These are phyloP conservation scores for Quercus wislizeni DNA, from an alignment of 306 rosid species.

Conservation along the genomic window DNA sequence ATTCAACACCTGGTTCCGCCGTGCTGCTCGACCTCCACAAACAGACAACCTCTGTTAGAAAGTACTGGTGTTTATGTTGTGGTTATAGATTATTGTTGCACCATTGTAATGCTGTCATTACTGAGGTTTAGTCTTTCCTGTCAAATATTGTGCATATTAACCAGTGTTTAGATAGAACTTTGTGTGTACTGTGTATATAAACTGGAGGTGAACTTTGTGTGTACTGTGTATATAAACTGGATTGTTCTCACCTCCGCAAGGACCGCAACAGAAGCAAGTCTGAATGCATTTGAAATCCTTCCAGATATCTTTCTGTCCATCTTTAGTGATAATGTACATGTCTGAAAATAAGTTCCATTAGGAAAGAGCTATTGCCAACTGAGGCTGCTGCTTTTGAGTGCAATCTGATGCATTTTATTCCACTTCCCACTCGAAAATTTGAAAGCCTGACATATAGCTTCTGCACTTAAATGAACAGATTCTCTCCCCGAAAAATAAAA, in stretches of 20 bases:
- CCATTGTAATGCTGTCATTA: not conserved
- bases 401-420: too few species aligned
- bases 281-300: not conserved
- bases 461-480: too few species aligned
- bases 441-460: too few species aligned
- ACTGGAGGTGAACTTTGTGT: conserved; percentile 5
- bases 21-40: conserved; percentile 51
- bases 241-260: not conserved
- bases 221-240: conserved; percentile 24
- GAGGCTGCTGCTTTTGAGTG: too few species aligned
- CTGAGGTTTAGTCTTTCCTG: conserved; percentile 8
- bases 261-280: not conserved
- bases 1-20: conserved; percentile 95
- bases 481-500: too few species aligned
- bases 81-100: not conserved
- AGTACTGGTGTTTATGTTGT: not conserved
- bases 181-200: conserved; percentile 24
- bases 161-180: conserved; percentile 21
- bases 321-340: too few species aligned
- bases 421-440: too few species aligned
- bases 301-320: not conserved
- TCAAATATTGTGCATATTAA: conserved; percentile 39
- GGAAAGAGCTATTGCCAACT: too few species aligned
- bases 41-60: conserved; percentile 26
- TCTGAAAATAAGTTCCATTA: too few species aligned